phyloP scores from a whole-genome alignment of 1,139 yeast species.

The Yamadazyma conglobata region DNA sequence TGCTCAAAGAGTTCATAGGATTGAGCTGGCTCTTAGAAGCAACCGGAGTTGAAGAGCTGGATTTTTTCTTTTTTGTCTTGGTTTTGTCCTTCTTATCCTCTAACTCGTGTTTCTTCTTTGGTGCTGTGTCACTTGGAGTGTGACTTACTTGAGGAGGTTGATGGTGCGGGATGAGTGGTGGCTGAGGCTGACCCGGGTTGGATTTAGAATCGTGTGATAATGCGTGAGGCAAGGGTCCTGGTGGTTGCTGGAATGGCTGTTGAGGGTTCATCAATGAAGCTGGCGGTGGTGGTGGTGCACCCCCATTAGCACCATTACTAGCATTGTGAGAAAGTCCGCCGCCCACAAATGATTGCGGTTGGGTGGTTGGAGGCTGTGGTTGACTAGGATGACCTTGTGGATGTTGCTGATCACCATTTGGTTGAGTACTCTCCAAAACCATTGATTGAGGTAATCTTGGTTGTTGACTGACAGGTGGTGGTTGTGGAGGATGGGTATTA shows the following conservation, averaged over 20 bases:
- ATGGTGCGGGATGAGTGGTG: conserved; percentile 8
- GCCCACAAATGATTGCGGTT: conserved; percentile 4
- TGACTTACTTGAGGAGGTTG: conserved; percentile 8
- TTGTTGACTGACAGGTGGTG: conserved; percentile 63
- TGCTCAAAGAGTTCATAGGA: conserved; percentile 19
- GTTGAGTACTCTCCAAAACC: conserved; percentile 50
- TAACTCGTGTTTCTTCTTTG: conserved; percentile 30
- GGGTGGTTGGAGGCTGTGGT: conserved; percentile 7
- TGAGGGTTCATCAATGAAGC: conserved; percentile 11
- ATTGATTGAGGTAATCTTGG: conserved; percentile 56
- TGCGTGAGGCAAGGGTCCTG: conserved; percentile 8
- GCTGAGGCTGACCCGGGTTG: conserved; percentile 3
- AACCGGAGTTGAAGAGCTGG: conserved; percentile 16
- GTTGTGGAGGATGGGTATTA: conserved; percentile 62
- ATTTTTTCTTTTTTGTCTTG: conserved; percentile 18
- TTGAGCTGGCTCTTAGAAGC: conserved; percentile 13
- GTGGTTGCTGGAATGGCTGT: conserved; percentile 11
- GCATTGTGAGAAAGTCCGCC: conserved; percentile 3
- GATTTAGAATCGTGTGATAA: conserved; percentile 1
- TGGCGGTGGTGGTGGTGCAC: conserved; percentile 12
- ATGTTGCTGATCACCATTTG: conserved; percentile 17
- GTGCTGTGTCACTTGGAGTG: conserved; percentile 9
- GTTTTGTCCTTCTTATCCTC: conserved; percentile 32
- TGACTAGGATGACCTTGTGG: conserved; percentile 16
- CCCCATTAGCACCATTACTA: not conserved